A percentile compares a stretch with the other conserved stretches of the same genome.
Conservation (phyloP, 2,329 filamentous ascomycete species). For the Cercospora sp. region DNA sequence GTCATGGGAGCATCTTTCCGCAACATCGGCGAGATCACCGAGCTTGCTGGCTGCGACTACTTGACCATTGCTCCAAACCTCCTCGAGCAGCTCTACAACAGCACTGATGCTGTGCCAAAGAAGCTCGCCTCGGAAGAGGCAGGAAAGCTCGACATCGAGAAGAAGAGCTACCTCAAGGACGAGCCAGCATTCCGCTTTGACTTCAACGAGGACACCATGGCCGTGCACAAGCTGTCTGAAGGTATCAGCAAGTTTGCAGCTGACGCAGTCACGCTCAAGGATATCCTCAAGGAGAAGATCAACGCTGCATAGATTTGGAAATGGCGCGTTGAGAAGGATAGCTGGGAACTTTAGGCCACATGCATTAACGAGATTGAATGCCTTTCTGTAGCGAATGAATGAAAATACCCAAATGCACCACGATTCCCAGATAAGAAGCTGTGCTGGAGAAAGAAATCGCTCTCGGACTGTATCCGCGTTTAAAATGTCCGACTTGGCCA, state of each 20-base stretch:
- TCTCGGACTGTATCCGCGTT: neutral
- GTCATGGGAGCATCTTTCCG: constrained; percentile 99
- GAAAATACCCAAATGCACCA: constrained; percentile 9
- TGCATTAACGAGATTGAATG: constrained; percentile 9
- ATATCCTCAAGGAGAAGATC: constrained; percentile 86
- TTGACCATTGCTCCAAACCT: constrained; percentile 95
- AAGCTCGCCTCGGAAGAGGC: constrained; percentile 80
- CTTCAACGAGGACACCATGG: constrained; percentile 99
- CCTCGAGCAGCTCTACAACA: constrained; percentile 91
- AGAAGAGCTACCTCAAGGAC: constrained; percentile 86
- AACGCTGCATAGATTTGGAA: constrained; percentile 16
- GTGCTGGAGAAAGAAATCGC: neutral
- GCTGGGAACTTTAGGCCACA: neutral
- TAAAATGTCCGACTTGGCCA: neutral
- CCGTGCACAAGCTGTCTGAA: constrained; percentile 97
- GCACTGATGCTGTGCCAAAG: constrained; percentile 76
- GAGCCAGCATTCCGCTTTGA: constrained; percentile 94
- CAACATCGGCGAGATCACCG: constrained; percentile 93
- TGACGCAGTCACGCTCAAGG: constrained; percentile 91
- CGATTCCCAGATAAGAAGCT: neutral
- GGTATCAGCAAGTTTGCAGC: constrained; percentile 99
- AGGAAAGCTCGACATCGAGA: constrained; percentile 70
- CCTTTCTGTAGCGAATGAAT: constrained; percentile 12
- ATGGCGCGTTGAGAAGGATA: neutral
- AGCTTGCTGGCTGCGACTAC: constrained; percentile 98